phyloP scores from a whole-genome alignment of 495 filamentous ascomycete genomes.

The Cudoniella acicularis region DNA sequence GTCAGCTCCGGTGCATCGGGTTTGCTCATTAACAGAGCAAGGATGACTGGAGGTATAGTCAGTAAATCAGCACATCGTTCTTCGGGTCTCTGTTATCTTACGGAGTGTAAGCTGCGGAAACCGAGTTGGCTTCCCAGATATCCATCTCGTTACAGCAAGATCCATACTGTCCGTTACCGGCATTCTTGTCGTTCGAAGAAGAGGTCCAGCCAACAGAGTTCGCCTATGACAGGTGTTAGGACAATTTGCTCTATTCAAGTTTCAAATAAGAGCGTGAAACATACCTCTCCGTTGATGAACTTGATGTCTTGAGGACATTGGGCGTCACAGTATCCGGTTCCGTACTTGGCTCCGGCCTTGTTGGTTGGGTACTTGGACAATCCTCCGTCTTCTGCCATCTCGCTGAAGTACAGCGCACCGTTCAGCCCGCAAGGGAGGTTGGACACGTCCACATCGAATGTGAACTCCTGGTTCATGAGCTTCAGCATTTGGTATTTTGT shows the following conservation, averaged over 20 bases:
- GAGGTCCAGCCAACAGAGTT: constrained; percentile 51
- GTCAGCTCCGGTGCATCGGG: constrained; percentile 19
- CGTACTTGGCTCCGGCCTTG: constrained; percentile 65
- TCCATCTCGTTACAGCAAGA: constrained; percentile 69
- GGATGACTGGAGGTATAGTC: constrained; percentile 8
- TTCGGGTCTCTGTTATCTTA: no score
- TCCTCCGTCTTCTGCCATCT: constrained; percentile 66
- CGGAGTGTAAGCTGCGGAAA: constrained; percentile 12
- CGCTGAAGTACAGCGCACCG: constrained; percentile 65
- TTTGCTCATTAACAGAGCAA: constrained; percentile 9
- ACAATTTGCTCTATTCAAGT: no score
- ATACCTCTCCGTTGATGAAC: constrained; percentile 62
- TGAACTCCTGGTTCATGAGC: constrained; percentile 60
- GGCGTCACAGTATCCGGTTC: constrained; percentile 73
- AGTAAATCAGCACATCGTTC: no score
- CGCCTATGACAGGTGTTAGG: constrained; percentile 39
- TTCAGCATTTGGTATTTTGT: constrained; percentile 58
- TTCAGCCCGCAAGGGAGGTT: constrained; percentile 68
- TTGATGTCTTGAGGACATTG: constrained; percentile 65
- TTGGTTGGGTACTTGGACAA: constrained; percentile 50
- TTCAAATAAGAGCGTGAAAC: neutral
- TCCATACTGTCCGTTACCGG: constrained; percentile 55
- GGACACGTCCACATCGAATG: constrained; percentile 66
- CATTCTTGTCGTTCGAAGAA: constrained; percentile 43
- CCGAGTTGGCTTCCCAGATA: constrained; percentile 66